Evolutionary conservation across 352 stramenopile species (phyloP).

Genomic region (Phytopythium litorale): DNA sequence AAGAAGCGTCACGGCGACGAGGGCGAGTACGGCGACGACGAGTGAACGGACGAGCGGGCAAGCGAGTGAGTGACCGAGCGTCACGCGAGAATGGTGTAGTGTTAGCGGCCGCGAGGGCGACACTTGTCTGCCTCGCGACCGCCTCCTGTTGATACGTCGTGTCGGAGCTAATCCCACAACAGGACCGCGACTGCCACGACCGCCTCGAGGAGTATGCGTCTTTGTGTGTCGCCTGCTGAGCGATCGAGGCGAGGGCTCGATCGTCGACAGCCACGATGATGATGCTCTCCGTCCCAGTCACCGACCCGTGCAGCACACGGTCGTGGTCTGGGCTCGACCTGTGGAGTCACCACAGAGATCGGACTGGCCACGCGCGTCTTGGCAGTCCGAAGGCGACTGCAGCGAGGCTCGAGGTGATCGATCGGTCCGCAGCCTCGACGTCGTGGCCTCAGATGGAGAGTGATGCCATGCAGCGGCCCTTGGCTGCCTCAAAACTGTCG

Average conservation of each 20-base stretch:
- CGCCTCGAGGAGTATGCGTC: not conserved
- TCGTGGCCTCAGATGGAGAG: not conserved
- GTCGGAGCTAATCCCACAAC: not conserved
- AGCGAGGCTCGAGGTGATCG: not conserved
- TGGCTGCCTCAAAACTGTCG: not conserved
- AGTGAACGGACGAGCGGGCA: not conserved
- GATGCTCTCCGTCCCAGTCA: not conserved
- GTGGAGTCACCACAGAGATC: not conserved
- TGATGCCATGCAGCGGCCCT: not conserved
- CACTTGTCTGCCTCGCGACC: not conserved
- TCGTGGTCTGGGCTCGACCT: not conserved
- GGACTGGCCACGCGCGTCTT: not conserved
- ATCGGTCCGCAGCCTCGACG: not conserved
- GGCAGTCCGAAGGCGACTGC: not conserved
- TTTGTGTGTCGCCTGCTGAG: not conserved
- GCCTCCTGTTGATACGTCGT: not conserved
- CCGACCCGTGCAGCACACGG: not conserved
- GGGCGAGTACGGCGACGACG: not conserved
- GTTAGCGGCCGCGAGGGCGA: not conserved
- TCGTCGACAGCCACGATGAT: not conserved
- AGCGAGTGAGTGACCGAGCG: not conserved
- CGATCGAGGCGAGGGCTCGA: not conserved
- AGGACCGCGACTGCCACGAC: not conserved
- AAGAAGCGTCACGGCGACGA: conserved; percentile 3
- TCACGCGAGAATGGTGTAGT: not conserved